Evolutionary conservation across 257 asterid species (phyloP).

Genomic region (Paraleonurus japonicus): DNA sequence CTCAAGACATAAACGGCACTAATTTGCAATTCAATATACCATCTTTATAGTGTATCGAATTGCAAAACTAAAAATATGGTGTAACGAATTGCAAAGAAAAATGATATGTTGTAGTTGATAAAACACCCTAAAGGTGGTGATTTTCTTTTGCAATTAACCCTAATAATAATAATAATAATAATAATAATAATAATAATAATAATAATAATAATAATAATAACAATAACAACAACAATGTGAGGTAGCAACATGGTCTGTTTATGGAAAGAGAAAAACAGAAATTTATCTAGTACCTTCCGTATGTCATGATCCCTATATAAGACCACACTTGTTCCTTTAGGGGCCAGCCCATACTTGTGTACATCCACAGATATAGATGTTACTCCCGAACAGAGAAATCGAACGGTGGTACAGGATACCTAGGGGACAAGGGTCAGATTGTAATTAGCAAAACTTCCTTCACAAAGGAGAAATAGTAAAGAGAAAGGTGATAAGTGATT

Average conservation of each 20-base stretch:
- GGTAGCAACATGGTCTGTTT: background rate
- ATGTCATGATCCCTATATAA: slow-evolving; percentile 77
- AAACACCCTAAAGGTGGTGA: too few relatives aligned
- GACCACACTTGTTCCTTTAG: slow-evolving; percentile 97
- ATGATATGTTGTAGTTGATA: too few relatives aligned
- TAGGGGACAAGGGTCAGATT: slow-evolving; percentile 27
- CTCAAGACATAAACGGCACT: too few relatives aligned
- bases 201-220: too few relatives aligned
- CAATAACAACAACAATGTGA: background rate
- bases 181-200: too few relatives aligned
- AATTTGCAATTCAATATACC: too few relatives aligned
- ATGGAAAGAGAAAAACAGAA: background rate
- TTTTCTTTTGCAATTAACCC: too few relatives aligned
- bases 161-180: too few relatives aligned
- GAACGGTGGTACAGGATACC: slow-evolving; percentile 91
- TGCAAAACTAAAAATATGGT: too few relatives aligned
- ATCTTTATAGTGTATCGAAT: too few relatives aligned
- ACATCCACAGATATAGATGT: slow-evolving; percentile 96
- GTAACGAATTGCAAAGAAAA: too few relatives aligned
- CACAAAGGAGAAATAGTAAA: background rate
- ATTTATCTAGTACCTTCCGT: slow-evolving; percentile 62
- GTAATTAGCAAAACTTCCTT: slow-evolving; percentile 20
- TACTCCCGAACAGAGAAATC: slow-evolving; percentile 94
- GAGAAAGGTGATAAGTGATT: background rate
- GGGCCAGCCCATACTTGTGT: slow-evolving; percentile 98